Evolutionary conservation across 2,329 filamentous ascomycete genomes (phyloP).

Genomic region (Colletotrichum graminicola): DNA sequence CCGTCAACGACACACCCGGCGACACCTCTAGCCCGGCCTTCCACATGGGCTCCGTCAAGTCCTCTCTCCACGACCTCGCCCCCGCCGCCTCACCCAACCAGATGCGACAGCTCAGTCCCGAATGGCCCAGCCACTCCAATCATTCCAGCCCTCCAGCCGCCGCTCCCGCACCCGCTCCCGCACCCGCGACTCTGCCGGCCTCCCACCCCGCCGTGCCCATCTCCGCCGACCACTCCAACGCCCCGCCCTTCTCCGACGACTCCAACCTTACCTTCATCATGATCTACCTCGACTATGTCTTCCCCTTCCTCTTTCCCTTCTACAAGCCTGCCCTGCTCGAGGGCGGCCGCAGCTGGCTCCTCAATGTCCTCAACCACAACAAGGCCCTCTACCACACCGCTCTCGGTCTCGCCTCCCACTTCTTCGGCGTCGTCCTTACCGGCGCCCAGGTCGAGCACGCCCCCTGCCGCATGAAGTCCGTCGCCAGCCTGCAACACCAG

Average conservation of each 20-base stretch:
- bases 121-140: conserved; percentile 24
- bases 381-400: conserved; percentile 69
- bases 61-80: conserved; percentile 38
- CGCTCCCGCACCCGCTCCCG: not conserved
- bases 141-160: conserved; percentile 12
- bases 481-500: conserved; percentile 55
- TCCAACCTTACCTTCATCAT: conserved; percentile 59
- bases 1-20: conserved; percentile 36
- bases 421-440: conserved; percentile 62
- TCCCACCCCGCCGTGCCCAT: not conserved
- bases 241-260: conserved; percentile 33
- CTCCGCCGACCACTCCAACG: not conserved
- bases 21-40: conserved; percentile 35
- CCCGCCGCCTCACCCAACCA: conserved; percentile 27
- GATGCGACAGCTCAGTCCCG: conserved; percentile 26
- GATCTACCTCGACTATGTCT: conserved; percentile 72
- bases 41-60: conserved; percentile 40
- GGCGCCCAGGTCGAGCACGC: conserved; percentile 45
- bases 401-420: conserved; percentile 68
- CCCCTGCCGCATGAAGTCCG: conserved; percentile 44
- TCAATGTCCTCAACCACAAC: conserved; percentile 68
- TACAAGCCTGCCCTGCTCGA: conserved; percentile 68
- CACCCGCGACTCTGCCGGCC: not conserved
- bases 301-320: conserved; percentile 73
- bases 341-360: conserved; percentile 71